Evolutionary conservation across 768 basidiomycete genomes (phyloP), one percentile per base, ranked within the genome.

Genomic region (Fistulinella prunicolor): DNA sequence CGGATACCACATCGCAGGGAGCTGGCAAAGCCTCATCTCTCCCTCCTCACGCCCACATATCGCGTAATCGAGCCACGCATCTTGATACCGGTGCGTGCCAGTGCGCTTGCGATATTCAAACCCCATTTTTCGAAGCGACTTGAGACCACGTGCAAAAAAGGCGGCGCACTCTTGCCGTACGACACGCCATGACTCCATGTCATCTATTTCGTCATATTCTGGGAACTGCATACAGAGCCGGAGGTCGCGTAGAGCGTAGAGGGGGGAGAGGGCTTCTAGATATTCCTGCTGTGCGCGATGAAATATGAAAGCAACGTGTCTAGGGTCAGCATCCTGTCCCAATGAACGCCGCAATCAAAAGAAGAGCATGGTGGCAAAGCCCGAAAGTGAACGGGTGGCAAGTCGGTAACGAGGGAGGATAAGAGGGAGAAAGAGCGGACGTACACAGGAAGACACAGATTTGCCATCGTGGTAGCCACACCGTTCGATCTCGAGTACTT

Each of bases 381-480:
- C 44, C 53, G 49, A 20, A 39, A 44, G 43, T 36, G 50, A 51
- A 48, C 42, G 49, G 50, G 54, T 34, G 47, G 41, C 23, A 38
- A 22, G 35, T 51, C 35, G 51, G 51, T 34, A 45, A 40, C 28
- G 44, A 49, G 42, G 44, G 46, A 51, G 43, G 42, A 47, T 14
- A 38, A 28, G 40, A 42, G 38, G 53, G 56, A 49, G 36, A 26
- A 53, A 57, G 47, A 42, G 57, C 30, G 62, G 50, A 67, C 67
- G 51, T 61, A 68, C 67, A 65, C 49, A 62, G 42, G 61, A 62
- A 56, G 65, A 66, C 46, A 67, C 56, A 12, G 69, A 63, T 55
- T 69, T 70, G 38, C 67, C 67, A 52, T 68, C 67, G 51, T 68
- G 67, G 59, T 68, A 68, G 4, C 67, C 67, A 46, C 67, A 68